Evolutionary conservation across 2,329 filamentous ascomycete genomes (phyloP).

Genomic region (Torrubiella hemipterigena): DNA sequence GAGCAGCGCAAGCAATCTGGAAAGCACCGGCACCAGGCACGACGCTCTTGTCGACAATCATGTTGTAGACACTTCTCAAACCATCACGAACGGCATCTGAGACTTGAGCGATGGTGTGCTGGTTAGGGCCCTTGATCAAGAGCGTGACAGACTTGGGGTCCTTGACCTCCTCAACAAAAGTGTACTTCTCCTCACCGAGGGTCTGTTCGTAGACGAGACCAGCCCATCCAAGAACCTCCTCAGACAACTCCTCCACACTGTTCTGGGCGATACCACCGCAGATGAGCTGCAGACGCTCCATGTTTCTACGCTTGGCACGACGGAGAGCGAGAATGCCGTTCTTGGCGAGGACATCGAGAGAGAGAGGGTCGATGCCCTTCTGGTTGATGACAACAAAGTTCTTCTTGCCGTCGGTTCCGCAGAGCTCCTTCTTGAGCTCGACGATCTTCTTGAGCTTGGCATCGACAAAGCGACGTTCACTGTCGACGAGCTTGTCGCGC

Average conservation of each 20-base stretch:
- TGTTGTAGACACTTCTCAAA: slow-evolving; percentile 94
- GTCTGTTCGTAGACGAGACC: slow-evolving; percentile 95
- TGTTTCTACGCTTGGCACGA: slow-evolving; percentile 94
- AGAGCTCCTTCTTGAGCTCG: slow-evolving; percentile 94
- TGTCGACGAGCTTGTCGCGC: slow-evolving; percentile 95
- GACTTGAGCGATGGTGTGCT: slow-evolving; percentile 92
- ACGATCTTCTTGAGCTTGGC: slow-evolving; percentile 96
- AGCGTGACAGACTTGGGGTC: slow-evolving; percentile 96
- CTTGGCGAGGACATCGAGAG: slow-evolving; percentile 91
- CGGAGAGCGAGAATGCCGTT: slow-evolving; percentile 93
- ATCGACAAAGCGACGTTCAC: slow-evolving; percentile 89
- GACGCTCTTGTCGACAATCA: slow-evolving; percentile 95
- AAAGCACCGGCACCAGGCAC: slow-evolving; percentile 92
- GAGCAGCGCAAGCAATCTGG: slow-evolving; percentile 83
- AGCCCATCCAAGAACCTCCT: slow-evolving; percentile 88
- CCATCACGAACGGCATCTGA: slow-evolving; percentile 94
- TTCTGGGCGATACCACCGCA: slow-evolving; percentile 89
- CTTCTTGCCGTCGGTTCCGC: slow-evolving; percentile 85
- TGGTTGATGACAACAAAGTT: slow-evolving; percentile 98
- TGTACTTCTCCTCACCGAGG: slow-evolving; percentile 97
- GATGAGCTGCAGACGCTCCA: slow-evolving; percentile 93
- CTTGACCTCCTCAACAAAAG: slow-evolving; percentile 97
- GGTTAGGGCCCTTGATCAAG: slow-evolving; percentile 94
- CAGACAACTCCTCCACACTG: slow-evolving; percentile 84
- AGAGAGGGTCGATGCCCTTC: slow-evolving; percentile 96